Base-by-base conservation (phyloP, 768 basidiomycete species). In the Pleurotus eryngii region DNA sequence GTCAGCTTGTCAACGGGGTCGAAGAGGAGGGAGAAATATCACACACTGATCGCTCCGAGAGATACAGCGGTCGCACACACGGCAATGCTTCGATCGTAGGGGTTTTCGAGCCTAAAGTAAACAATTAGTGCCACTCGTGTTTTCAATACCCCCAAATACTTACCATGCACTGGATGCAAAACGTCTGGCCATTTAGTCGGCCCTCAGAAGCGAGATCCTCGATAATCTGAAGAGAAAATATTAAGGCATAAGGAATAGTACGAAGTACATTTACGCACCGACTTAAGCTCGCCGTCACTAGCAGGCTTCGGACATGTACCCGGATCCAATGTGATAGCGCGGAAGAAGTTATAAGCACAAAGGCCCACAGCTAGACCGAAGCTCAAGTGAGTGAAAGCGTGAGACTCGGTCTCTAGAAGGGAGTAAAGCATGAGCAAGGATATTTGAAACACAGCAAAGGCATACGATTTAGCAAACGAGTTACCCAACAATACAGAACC, bases 81-180 rank as follows among this genome's bases (percentile, higher is more conserved):
- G 85, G 74, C 95, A 98, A 67, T 99, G 97, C 70, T 96, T 98
- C 27, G 93, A 95, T 5, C 97, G 82, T 20, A 99, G 74, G 11
- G 97, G 92, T 65, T 96, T 95, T 42, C 89, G 84, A 7, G 90
- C 89, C 87, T 90, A 43, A 38, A 3, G 9, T 45, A 20, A 39
- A 35, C 30, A 11, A 9, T 35, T 35, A 35, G 30, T 8, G 30
- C 11, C 30, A 35, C 30, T 35, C 30, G 30, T 35, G 30, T 35
- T 11, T 35, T 9, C 30, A 35, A 35, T 35, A 20, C 12, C 18
- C n/a, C 17, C 22, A 27, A 4, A 5, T 17, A 65, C 83, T 48
- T 60, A 88, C 89, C 93, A 98, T 93, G 73, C 96, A 98, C 58
- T 87, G 84, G 50, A 99, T 89, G 66, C 97, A 98, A 70, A 98